Conservation (phyloP, 805 yeast species). For the Kodamaea lidongshanica region DNA sequence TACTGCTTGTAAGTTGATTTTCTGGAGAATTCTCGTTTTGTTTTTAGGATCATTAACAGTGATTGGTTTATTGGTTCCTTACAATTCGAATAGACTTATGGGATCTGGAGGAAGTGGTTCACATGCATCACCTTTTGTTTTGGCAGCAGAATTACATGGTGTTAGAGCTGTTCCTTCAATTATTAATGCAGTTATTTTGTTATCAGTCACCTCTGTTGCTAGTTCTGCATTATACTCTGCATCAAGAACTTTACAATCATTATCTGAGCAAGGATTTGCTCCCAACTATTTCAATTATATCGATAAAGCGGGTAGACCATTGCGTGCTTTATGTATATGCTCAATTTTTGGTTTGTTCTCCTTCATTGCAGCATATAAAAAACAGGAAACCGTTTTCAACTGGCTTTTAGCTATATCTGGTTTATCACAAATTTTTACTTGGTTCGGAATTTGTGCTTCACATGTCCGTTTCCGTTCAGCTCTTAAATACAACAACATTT, state of each 20-base stretch:
- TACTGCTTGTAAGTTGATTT: constrained; percentile 35
- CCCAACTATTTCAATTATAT: constrained; percentile 34
- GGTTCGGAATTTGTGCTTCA: constrained; percentile 37
- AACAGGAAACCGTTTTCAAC: constrained; percentile 33
- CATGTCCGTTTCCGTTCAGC: constrained; percentile 38
- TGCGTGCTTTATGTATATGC: constrained; percentile 30
- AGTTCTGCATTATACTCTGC: constrained; percentile 38
- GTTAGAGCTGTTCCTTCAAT: constrained; percentile 35
- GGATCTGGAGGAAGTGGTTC: constrained; percentile 24
- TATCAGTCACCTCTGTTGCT: constrained; percentile 39
- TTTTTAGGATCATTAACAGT: constrained; percentile 35
- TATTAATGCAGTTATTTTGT: constrained; percentile 36
- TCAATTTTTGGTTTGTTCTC: constrained; percentile 33
- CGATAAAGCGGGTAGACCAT: constrained; percentile 38
- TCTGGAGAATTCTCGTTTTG: constrained; percentile 32
- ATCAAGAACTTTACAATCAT: constrained; percentile 37
- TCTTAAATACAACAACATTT: constrained; percentile 25
- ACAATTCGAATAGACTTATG: constrained; percentile 19
- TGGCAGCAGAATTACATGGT: constrained; percentile 38
- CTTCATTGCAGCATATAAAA: constrained; percentile 36
- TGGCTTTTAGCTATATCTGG: constrained; percentile 41
- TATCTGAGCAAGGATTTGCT: constrained; percentile 39
- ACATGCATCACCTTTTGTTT: constrained; percentile 38
- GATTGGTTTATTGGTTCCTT: constrained; percentile 26
- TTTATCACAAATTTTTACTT: constrained; percentile 37